Evolutionary conservation across 331 rosid genomes (phyloP).

Genomic region (Quercus lobata): DNA sequence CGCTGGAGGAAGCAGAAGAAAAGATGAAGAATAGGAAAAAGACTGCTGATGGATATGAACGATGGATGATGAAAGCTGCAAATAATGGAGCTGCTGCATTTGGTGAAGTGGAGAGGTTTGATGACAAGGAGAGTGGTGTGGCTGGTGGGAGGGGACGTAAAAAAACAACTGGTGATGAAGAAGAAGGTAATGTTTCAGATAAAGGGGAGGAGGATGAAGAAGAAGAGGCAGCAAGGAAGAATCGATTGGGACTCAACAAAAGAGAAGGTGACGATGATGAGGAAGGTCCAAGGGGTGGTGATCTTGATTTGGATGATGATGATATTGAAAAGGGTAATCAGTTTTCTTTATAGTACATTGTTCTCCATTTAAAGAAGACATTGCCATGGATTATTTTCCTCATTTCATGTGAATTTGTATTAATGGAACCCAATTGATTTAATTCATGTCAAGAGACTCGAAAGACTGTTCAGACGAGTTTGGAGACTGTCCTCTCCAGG

Average conservation of each 20-base stretch:
- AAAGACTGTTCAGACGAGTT: neutral
- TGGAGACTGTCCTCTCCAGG: neutral
- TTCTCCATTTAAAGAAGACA: slow-evolving; percentile 9
- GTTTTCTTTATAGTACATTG: slow-evolving; percentile 20
- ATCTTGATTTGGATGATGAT: slow-evolving; percentile 76
- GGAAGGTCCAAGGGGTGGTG: slow-evolving; percentile 78
- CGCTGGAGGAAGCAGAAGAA: slow-evolving; percentile 99
- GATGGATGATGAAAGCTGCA: slow-evolving; percentile 99
- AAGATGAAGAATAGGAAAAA: slow-evolving; percentile 91
- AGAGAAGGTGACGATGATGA: slow-evolving; percentile 75
- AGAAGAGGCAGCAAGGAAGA: slow-evolving; percentile 69
- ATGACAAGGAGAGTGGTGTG: slow-evolving; percentile 62
- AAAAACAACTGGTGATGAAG: slow-evolving; percentile 61
- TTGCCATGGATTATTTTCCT: neutral
- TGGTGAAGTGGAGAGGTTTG: slow-evolving; percentile 70
- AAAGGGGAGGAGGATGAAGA: slow-evolving; percentile 94
- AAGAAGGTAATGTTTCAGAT: slow-evolving; percentile 81
- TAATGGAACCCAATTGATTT: neutral
- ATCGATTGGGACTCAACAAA: slow-evolving; percentile 65
- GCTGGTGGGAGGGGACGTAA: slow-evolving; percentile 67
- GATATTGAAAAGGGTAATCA: slow-evolving; percentile 79
- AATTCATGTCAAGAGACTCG: neutral
- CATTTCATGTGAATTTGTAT: slow-evolving; percentile 16
- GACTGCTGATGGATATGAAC: slow-evolving; percentile 96
- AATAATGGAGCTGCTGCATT: slow-evolving; percentile 79